A percentile compares a stretch with the other conserved stretches of the same genome.
These are phyloP conservation scores for Dactylellina haptotyla DNA, from an alignment of 2,329 filamentous ascomycete genomes.

Conservation along the genomic window DNA sequence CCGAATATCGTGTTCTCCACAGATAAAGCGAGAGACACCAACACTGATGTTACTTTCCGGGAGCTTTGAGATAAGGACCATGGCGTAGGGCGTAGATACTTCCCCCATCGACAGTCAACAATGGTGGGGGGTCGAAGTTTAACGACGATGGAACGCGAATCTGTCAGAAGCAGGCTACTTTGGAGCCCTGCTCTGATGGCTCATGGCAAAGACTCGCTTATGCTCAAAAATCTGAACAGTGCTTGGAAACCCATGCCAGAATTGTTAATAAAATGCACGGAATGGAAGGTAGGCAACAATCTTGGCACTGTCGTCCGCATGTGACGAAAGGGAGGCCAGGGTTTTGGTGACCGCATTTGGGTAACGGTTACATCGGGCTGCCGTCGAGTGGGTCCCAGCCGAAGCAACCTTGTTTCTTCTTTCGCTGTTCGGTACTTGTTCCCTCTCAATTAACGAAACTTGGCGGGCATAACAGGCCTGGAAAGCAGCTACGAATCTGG, in stretches of 20 bases:
- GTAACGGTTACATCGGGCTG: constrained; percentile 52
- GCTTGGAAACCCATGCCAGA: constrained; percentile 21
- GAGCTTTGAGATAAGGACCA: constrained; percentile 16
- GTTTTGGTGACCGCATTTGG: constrained; percentile 29
- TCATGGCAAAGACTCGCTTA: constrained; percentile 33
- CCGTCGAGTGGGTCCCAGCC: constrained; percentile 36
- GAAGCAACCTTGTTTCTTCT: constrained; percentile 54
- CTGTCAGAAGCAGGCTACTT: constrained; percentile 23
- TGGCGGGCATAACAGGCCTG: background rate
- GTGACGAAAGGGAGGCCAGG: constrained; percentile 48
- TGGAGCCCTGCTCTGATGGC: too few species aligned
- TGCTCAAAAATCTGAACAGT: constrained; percentile 12
- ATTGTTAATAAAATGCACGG: constrained; percentile 14
- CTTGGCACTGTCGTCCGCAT: constrained; percentile 41
- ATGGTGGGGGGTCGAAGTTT: background rate
- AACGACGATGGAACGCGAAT: constrained; percentile 2
- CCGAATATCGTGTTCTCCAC: constrained; percentile 35
- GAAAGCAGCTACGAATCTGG: constrained; percentile 16
- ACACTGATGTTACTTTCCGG: constrained; percentile 45
- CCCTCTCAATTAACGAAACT: constrained; percentile 17
- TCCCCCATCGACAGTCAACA: constrained; percentile 11
- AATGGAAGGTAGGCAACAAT: constrained; percentile 43
- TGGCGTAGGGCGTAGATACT: background rate
- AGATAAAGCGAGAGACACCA: constrained; percentile 48
- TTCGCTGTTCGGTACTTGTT: constrained; percentile 42